Conservation (phyloP, 2,329 filamentous ascomycete genomes). For the Pseudocercospora cruenta region DNA sequence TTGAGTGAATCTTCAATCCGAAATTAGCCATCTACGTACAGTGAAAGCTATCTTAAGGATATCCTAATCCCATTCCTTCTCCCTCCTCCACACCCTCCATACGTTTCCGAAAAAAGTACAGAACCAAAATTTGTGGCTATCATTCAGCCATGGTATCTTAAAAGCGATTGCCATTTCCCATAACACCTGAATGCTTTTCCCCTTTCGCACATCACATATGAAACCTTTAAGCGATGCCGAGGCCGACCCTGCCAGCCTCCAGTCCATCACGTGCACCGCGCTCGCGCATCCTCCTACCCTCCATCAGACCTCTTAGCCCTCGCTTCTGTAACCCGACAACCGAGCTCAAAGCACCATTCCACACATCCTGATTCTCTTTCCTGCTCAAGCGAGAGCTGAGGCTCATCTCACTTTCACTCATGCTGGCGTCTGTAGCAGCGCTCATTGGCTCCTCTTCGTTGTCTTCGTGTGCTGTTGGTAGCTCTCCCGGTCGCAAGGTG, state of each 20-base stretch:
- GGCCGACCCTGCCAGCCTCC: conserved; percentile 40
- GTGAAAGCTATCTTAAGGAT: background rate
- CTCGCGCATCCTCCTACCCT: conserved; percentile 83
- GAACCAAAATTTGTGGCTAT: background rate
- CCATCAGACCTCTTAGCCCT: conserved; percentile 89
- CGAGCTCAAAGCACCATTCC: conserved; percentile 79
- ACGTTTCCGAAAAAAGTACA: background rate
- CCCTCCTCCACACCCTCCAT: background rate
- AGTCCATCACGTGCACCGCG: conserved; percentile 57
- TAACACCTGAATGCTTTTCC: background rate
- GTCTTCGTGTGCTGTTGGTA: conserved; percentile 37
- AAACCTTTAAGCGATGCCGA: conserved; percentile 39
- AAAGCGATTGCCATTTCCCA: background rate
- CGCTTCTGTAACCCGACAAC: conserved; percentile 96
- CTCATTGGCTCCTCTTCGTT: conserved; percentile 43
- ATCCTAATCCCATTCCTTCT: background rate
- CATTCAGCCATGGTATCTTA: conserved; percentile 10
- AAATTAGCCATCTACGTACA: background rate
- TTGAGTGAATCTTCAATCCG: background rate
- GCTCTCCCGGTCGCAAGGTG: conserved; percentile 41
- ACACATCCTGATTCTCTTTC: conserved; percentile 64
- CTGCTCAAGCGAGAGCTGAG: conserved; percentile 43
- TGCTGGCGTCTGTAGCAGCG: conserved; percentile 39
- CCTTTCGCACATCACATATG: background rate
- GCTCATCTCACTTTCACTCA: conserved; percentile 39